Evolutionary conservation across 78 protist species (phyloP), one percentile per base, ranked within the genome.

Genomic region (Guillardia theta): DNA sequence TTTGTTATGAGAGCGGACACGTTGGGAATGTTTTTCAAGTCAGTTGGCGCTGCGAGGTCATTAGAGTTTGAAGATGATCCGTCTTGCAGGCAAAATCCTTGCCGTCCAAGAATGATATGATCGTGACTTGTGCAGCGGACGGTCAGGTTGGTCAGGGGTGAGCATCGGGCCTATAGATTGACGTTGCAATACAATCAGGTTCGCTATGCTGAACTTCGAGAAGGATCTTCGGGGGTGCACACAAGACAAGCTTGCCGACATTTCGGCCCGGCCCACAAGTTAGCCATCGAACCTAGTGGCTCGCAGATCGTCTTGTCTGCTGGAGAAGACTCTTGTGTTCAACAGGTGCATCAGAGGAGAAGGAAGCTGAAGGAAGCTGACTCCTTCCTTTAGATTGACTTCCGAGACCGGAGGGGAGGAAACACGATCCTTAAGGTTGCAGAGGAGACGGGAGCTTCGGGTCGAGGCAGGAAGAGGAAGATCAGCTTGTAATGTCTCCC

Each of bases 121-220:
- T 78, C 90, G 90, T 78, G 37, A 43, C 90, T 36, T 78, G 90
- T 8, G 90, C 90, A 1, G 90, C 83, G 10, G 83, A 70, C 41
- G 83, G 83, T 43, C 36, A 70, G 41, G 70, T 58, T 3, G n/a
- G n/a, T n/a, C n/a, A n/a, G n/a, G n/a, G n/a, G n/a, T n/a, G n/a
- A n/a, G n/a, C n/a, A n/a, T n/a, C n/a, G n/a, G n/a, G n/a, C n/a
- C n/a, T n/a, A n/a, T n/a, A n/a, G n/a, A n/a, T n/a, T n/a, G n/a
- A n/a, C n/a, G n/a, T n/a, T n/a, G n/a, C n/a, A n/a, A n/a, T n/a
- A n/a, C n/a, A n/a, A n/a, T n/a, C n/a, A n/a, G 4, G 6, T 58
- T 58, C 6, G 70, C 2, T 30, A 19, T 10, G 58, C 58, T 15
- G 10, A 30, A 58, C 27, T 1, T 58, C 27, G 70, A 30, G 70